Conservation (phyloP, 225 moss, liverwort and hornwort species). For the Pleurozium schreberi region DNA sequence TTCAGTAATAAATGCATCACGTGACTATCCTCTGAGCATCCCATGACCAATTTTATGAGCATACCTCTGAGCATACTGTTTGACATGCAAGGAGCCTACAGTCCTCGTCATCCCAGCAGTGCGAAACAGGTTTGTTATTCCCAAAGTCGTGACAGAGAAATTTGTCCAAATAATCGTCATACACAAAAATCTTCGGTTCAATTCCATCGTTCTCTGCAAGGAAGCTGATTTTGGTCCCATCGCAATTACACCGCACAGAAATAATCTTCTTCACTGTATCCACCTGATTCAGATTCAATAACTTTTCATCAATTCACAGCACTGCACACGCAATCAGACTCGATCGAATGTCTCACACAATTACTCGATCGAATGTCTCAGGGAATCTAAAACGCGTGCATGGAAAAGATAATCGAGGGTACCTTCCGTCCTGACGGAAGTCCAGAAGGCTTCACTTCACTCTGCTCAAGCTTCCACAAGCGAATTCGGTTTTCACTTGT, state of each 20-base stretch:
- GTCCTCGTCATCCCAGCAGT: slow-evolving; percentile 84
- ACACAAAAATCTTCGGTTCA: slow-evolving; percentile 40
- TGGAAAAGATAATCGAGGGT: neutral
- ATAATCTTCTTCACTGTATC: slow-evolving; percentile 30
- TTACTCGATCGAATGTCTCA: neutral
- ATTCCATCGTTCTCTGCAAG: slow-evolving; percentile 17
- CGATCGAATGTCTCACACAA: neutral
- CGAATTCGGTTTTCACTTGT: slow-evolving; percentile 55
- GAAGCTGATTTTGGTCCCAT: slow-evolving; percentile 76
- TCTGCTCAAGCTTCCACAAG: slow-evolving; percentile 50
- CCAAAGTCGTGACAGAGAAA: slow-evolving; percentile 55
- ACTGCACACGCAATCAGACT: neutral
- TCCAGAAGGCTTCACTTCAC: slow-evolving; percentile 39
- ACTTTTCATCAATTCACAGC: neutral
- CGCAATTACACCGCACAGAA: slow-evolving; percentile 57
- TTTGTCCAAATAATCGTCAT: slow-evolving; percentile 67
- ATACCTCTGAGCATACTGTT: slow-evolving; percentile 30
- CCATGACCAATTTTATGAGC: neutral
- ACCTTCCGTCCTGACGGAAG: slow-evolving; percentile 68
- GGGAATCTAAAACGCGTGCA: neutral
- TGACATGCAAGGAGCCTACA: slow-evolving; percentile 71
- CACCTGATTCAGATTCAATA: slow-evolving; percentile 12
- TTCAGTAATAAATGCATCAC: neutral
- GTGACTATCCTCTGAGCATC: neutral
- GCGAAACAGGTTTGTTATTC: slow-evolving; percentile 44